Percentiles rank a stretch among this genome's conserved stretches.
These are phyloP conservation scores for Bipolaris bicolor DNA, from an alignment of 2,329 filamentous ascomycete species.

Conservation along the genomic window DNA sequence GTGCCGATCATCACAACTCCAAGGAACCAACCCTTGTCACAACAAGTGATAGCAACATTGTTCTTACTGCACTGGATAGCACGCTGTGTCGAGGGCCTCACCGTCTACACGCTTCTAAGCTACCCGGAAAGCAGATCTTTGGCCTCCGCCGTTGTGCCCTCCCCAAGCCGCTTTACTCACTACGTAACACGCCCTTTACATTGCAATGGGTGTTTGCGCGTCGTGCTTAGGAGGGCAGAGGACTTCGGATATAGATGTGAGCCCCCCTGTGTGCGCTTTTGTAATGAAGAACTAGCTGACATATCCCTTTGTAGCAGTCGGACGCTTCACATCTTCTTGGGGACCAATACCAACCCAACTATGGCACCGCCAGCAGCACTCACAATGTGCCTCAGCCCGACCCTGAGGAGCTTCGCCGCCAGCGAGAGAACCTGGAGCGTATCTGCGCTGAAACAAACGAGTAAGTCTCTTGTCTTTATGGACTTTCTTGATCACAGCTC, in stretches of 20 bases:
- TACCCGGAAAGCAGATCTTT: neutral
- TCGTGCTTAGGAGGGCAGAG: constrained; percentile 56
- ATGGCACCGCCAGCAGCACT: constrained; percentile 50
- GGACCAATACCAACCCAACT: constrained; percentile 53
- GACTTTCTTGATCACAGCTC: neutral
- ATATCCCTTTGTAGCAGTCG: constrained; percentile 48
- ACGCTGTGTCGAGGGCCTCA: neutral
- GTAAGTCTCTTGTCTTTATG: constrained; percentile 37
- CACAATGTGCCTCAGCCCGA: constrained; percentile 52
- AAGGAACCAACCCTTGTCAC: constrained; percentile 6
- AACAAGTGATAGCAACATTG: neutral
- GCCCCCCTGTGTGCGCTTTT: constrained; percentile 23
- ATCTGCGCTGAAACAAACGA: constrained; percentile 58
- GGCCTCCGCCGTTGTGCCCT: neutral
- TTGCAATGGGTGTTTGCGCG: constrained; percentile 56
- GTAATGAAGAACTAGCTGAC: constrained; percentile 28
- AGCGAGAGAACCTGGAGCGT: constrained; percentile 56
- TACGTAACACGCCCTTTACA: constrained; percentile 15
- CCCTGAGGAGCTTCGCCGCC: constrained; percentile 56
- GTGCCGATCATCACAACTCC: constrained; percentile 14
- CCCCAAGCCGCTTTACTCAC: neutral
- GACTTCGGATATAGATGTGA: constrained; percentile 53
- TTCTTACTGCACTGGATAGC: neutral
- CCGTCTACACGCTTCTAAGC: neutral
- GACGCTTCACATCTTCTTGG: constrained; percentile 56